Conservation (phyloP, 306 rosid species). For the Quercus gilva region DNA sequence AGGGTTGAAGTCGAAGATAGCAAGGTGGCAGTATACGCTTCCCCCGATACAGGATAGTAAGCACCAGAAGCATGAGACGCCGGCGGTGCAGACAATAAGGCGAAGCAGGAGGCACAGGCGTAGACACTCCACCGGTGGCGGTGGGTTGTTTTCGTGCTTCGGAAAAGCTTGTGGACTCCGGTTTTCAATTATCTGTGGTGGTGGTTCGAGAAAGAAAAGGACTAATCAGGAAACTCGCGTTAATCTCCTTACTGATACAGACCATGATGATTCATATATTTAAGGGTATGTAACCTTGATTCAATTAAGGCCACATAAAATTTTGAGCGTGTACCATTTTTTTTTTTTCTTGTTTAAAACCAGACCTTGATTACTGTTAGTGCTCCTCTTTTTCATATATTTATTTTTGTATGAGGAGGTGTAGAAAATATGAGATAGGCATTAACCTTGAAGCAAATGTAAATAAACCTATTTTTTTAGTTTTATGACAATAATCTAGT, state of each 20-base stretch:
- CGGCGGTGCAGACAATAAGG: neutral
- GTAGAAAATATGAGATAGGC: neutral
- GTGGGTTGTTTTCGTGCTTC: constrained; percentile 66
- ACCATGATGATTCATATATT: constrained; percentile 37
- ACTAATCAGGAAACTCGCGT: constrained; percentile 3
- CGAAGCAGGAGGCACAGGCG: neutral
- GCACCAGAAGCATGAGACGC: neutral
- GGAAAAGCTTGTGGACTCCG: constrained; percentile 62
- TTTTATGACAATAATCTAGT: neutral
- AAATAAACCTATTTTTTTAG: neutral
- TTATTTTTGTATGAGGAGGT: neutral
- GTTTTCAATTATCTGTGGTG: constrained; percentile 59
- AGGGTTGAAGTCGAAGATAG: constrained; percentile 65
- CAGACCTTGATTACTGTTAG: neutral
- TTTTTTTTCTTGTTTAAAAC: no score
- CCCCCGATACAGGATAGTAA: constrained; percentile 46
- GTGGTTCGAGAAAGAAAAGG: constrained; percentile 40
- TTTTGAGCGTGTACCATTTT: no score
- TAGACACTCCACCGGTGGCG: neutral
- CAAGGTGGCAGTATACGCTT: constrained; percentile 65
- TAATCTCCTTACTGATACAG: constrained; percentile 29
- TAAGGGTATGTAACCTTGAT: neutral
- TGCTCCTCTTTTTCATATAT: neutral
- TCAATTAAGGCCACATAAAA: no score
- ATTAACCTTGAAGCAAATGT: neutral